Evolutionary conservation across 2,329 filamentous ascomycete genomes (phyloP), one percentile per base, ranked within the genome.

Genomic region (Trichoderma cornu-damae): DNA sequence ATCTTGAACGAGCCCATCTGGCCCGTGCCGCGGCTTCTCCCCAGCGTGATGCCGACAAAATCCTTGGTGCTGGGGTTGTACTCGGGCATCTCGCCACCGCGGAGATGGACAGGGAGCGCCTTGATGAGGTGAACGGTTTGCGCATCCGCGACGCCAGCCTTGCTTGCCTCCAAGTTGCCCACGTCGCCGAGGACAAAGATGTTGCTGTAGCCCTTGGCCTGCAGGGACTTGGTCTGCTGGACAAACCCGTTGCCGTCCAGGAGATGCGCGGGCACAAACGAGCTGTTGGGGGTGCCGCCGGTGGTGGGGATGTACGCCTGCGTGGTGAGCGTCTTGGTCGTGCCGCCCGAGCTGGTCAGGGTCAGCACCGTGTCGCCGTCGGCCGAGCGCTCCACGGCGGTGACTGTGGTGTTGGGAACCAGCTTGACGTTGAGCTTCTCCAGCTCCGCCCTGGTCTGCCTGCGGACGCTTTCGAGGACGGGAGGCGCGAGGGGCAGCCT

Each of bases 231-330:
- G 40, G 70, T 73, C 62, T 76, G 73, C 59, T 68, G 67, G 51
- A 79, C 57, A 55, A 66, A 71, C 6, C 70, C 70, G 0, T 57
- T 35, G 22, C 58, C 53, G 35, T 75, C 72, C 16, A 73, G 68
- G 58, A 79, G 64, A 1, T 61, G 52, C 6, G 66, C 59, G 3
- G 77, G 75, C 30, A 70, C 64, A 61, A 79, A 79, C 4, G 66
- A 63, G 1, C 73, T 75, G 68, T 82, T 82, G 57, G 74, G 72
- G 0, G 65, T 50, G 3, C 73, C 59, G 42, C 80, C 80, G 34
- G 72, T 75, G 0, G 77, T 73, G 0, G 79, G 78, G 12, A 82
- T 65, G 63, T 78, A 76, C 0, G 79, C 67, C 62, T 78, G 75
- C 0, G 75, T 67, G 12, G 64, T 66, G 50, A 81, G 65, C 3